Evolutionary conservation across 2,329 filamentous ascomycete species (phyloP).

Genomic region (Chaetomiaceae sp.): DNA sequence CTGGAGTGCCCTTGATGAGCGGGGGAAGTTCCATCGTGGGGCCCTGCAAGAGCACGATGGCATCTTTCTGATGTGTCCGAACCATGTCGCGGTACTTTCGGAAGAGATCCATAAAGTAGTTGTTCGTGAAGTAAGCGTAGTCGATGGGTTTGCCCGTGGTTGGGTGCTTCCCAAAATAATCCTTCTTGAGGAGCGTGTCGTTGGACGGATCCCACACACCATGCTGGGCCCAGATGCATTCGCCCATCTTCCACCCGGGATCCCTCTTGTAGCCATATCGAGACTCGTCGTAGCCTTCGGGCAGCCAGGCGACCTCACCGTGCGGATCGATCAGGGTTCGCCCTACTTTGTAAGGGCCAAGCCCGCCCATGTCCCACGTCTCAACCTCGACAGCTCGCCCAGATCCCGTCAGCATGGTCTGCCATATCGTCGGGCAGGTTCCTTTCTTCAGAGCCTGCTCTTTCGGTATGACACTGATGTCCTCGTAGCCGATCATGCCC

Average conservation of each 20-base stretch:
- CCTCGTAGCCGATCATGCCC: slow-evolving; percentile 76
- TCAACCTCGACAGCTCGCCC: slow-evolving; percentile 86
- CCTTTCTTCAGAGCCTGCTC: slow-evolving; percentile 91
- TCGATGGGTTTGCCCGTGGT: slow-evolving; percentile 67
- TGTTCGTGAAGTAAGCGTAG: slow-evolving; percentile 83
- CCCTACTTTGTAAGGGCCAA: slow-evolving; percentile 89
- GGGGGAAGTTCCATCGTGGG: slow-evolving; percentile 91
- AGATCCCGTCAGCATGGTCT: slow-evolving; percentile 86
- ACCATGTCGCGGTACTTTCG: slow-evolving; percentile 71
- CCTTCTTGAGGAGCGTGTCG: slow-evolving; percentile 72
- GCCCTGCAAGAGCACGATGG: slow-evolving; percentile 86
- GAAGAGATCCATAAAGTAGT: slow-evolving; percentile 85
- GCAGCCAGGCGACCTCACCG: slow-evolving; percentile 79
- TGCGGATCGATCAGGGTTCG: slow-evolving; percentile 79
- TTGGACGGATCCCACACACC: slow-evolving; percentile 84
- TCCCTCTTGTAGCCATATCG: slow-evolving; percentile 89
- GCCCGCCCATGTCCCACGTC: slow-evolving; percentile 87
- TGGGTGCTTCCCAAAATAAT: slow-evolving; percentile 83
- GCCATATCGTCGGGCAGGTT: slow-evolving; percentile 89
- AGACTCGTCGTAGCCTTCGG: slow-evolving; percentile 75
- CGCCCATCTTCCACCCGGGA: slow-evolving; percentile 82
- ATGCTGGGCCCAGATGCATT: slow-evolving; percentile 95
- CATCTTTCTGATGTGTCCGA: slow-evolving; percentile 68
- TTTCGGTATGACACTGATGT: slow-evolving; percentile 74
- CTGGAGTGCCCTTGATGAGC: slow-evolving; percentile 74